Conservation (phyloP, 1,139 yeast genomes). For the Kodamaea alishanica region DNA sequence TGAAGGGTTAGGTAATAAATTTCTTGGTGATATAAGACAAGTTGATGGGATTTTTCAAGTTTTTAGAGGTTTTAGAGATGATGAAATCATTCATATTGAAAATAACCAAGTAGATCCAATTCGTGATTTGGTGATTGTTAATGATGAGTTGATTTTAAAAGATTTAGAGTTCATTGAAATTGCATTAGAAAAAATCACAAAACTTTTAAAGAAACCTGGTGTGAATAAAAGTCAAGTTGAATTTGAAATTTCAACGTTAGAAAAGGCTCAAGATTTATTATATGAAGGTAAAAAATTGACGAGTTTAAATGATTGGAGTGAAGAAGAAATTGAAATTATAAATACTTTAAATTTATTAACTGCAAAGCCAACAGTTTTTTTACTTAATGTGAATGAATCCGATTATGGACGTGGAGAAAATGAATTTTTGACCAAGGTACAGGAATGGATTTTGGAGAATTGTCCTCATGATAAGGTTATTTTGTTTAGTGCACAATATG, state of each 20-base stretch:
- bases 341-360: conserved; percentile 61
- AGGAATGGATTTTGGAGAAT: conserved; percentile 51
- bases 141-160: conserved; percentile 68
- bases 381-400: conserved; percentile 56
- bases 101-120: conserved; percentile 60
- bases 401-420: conserved; percentile 48
- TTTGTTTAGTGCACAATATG: conserved; percentile 60
- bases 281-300: conserved; percentile 58
- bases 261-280: conserved; percentile 46
- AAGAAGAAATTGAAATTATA: conserved; percentile 53
- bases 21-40: conserved; percentile 63
- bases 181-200: conserved; percentile 45
- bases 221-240: conserved; percentile 28
- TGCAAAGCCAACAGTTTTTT: conserved; percentile 64
- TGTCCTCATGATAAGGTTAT: conserved; percentile 55
- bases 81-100: conserved; percentile 71
- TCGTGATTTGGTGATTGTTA: conserved; percentile 63
- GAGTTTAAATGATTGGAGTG: conserved; percentile 41
- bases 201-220: conserved; percentile 40
- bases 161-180: conserved; percentile 65
- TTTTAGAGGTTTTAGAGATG: conserved; percentile 62
- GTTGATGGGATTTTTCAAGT: conserved; percentile 76
- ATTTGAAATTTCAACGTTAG: conserved; percentile 45
- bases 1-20: conserved; percentile 75
- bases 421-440: conserved; percentile 42